Evolutionary conservation across 1,284 basidiomycete genomes (phyloP), one percentile per base, ranked within the genome.

Genomic region (Sporisorium sorghi): DNA sequence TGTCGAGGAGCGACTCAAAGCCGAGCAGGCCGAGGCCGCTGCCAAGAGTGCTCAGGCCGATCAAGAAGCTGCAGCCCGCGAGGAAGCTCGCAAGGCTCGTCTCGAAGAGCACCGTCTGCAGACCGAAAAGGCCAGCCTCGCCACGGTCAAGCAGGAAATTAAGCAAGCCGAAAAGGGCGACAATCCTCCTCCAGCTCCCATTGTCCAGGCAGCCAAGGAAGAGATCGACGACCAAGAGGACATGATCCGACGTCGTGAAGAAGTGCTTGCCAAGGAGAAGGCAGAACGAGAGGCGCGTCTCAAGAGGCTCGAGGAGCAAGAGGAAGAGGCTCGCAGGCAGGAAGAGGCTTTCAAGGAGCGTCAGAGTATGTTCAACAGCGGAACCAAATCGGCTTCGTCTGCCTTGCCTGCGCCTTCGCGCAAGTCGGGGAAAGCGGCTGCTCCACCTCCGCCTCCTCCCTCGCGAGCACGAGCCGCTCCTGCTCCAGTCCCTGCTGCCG

Each of bases 21-120:
- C 72, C 2, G 82, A 84, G 49, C 67, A 77, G 43, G 78, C 78
- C 2, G 80, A 84, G 58, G 83, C 82, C 26, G 76, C 77, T 26
- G 79, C 76, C 19, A 72, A 77, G 40, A 66, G 74, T 24, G 81
- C 80, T 1, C 75, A 83, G 47, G 83, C 83, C 5, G 83, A 84
- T 37, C 66, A 73, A n/a, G 82, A 84, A 58, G 81, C 81, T 0
- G 77, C 76, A 17, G 82, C 69, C 14, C 75, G 83, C 30, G 83
- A 83, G 58, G 81, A 83, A 46, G 79, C 81, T 7, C 62, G 82
- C 10, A 72, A 73, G 21, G 77, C 79, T 12, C 73, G 83, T 3
- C 69, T 84, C 28, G 82, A 83, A 40, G 83, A 82, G 55, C 73
- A 74, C 54, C 73, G 68, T 21, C 57, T 82, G 5, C 72, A 69